Evolutionary conservation across 441 rosid genomes (phyloP), one percentile per base, ranked within the genome.

Genomic region (Adansonia grandidieri): DNA sequence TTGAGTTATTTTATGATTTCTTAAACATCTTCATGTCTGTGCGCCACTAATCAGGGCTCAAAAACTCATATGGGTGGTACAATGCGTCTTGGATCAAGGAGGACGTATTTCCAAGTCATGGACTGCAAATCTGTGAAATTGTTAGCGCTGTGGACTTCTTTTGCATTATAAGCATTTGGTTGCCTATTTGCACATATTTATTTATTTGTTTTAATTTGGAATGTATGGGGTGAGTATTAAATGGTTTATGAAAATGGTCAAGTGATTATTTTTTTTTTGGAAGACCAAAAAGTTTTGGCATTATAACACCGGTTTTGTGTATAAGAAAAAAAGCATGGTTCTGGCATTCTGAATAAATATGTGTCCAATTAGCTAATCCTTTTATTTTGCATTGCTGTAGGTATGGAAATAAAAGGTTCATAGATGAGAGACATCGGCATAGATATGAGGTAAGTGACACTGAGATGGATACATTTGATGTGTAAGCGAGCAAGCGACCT

Each of bases 1-100:
- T 45, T 48, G 9, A 73, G 24, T 44, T 63, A 19, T 47, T 64
- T n/a, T 13, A 40, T 14, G 37, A 32, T 74, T 69, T 15, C 11
- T 4, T 51, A 67, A 40, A 24, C 65, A 40, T 57, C 58, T 81
- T 78, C 44, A 61, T 60, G 7, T 68, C 50, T 73, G 19, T 71
- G 17, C 68, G 10, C 37, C 15, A 68, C 71, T 73, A 77, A 79
- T 8, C 80, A 91, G 94, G 94, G 91, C 48, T 91, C 94, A 0
- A 91, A 80, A 80, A 91, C 91, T 15, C 91, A 88, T 51, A 88
- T 88, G 91, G 94, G 94, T 77, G 94, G 88, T 19, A 91, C 94
- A 54, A 91, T 91, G 92, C 89, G 94, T 74, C 86, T 91, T 84
- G 94, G 94, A 47, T 89, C 92, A 17, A 84, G 94, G 80, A 86